phyloP scores from a whole-genome alignment of 768 basidiomycete genomes.

The Lactarius pseudohatsudake region DNA sequence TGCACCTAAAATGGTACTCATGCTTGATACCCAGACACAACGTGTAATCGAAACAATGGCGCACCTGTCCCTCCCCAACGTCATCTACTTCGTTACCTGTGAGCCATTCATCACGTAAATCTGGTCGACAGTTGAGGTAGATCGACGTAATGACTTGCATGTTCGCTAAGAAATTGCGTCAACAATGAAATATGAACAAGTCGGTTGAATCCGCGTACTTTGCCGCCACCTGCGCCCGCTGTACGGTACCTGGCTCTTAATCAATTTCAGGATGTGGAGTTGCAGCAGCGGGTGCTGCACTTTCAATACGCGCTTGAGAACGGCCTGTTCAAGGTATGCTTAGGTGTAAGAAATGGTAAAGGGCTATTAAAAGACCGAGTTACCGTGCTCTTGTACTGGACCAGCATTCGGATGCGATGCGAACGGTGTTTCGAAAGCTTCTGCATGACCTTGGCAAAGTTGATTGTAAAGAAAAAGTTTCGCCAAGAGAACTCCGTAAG shows the following conservation, averaged over 20 bases:
- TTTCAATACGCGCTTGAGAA: slow-evolving; percentile 90
- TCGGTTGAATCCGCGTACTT: slow-evolving; percentile 50
- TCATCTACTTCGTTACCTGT: slow-evolving; percentile 91
- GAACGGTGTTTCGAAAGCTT: slow-evolving; percentile 94
- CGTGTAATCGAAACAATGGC: slow-evolving; percentile 27
- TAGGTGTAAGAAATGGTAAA: slow-evolving; percentile 4
- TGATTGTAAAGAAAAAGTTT: slow-evolving; percentile 96
- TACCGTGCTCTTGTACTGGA: slow-evolving; percentile 98
- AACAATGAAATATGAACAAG: slow-evolving; percentile 6
- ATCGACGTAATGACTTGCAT: slow-evolving; percentile 99
- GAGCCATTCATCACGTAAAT: slow-evolving; percentile 97
- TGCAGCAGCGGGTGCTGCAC: slow-evolving; percentile 94
- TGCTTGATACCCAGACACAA: slow-evolving; percentile 9
- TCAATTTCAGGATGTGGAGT: slow-evolving; percentile 91
- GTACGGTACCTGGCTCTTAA: slow-evolving; percentile 98
- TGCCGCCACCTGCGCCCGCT: slow-evolving; percentile 98
- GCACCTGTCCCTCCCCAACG: slow-evolving; percentile 85
- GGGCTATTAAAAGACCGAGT: slow-evolving; percentile 32
- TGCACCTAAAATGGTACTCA: slow-evolving; percentile 60
- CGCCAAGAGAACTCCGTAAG: slow-evolving; percentile 95
- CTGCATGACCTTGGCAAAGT: slow-evolving; percentile 97
- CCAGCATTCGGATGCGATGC: slow-evolving; percentile 92
- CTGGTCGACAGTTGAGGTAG: slow-evolving; percentile 95
- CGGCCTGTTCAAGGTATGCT: slow-evolving; percentile 55
- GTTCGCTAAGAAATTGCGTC: slow-evolving; percentile 60